Percentiles rank a stretch among this genome's conserved stretches.
phyloP scores from a whole-genome alignment of 2,329 filamentous ascomycete genomes.

The Curvularia hawaiiensis region DNA sequence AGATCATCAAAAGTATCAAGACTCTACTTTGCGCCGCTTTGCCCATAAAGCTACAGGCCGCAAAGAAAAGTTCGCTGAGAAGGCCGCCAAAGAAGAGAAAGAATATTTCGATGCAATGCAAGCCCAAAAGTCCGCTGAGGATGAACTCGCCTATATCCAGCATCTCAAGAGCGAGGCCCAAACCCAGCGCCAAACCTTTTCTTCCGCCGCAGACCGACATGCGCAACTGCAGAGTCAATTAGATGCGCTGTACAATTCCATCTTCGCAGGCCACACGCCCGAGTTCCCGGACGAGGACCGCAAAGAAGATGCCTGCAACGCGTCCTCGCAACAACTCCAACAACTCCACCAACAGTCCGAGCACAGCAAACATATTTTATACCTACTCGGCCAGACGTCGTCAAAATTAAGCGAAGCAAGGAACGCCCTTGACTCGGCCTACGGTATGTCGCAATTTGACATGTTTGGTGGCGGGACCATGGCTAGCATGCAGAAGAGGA shows the following conservation, averaged over 20 bases:
- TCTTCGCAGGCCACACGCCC: conserved; percentile 41
- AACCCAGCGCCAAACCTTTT: conserved; percentile 15
- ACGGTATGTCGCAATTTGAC: conserved; percentile 46
- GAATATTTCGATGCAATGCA: conserved; percentile 46
- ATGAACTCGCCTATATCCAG: conserved; percentile 33
- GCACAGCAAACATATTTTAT: conserved; percentile 33
- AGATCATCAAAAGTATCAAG: conserved; percentile 44
- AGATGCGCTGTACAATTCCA: conserved; percentile 38
- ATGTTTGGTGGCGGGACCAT: conserved; percentile 59
- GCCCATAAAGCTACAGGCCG: conserved; percentile 40
- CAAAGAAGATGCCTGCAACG: conserved; percentile 30
- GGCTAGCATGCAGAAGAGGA: conserved; percentile 60
- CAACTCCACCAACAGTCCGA: conserved; percentile 27
- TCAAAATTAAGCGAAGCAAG: conserved; percentile 31
- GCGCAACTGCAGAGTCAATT: conserved; percentile 19
- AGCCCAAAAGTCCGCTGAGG: conserved; percentile 39
- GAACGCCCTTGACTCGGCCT: conserved; percentile 29
- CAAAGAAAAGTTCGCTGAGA: conserved; percentile 36
- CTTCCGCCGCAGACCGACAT: too few relatives aligned
- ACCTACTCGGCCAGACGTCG: conserved; percentile 31
- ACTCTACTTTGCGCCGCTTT: conserved; percentile 39
- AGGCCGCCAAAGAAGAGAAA: conserved; percentile 43
- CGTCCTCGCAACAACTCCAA: conserved; percentile 20
- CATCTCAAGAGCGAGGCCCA: conserved; percentile 21
- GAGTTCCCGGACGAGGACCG: conserved; percentile 42